These are phyloP conservation scores for Naganishia albida DNA, from an alignment of 1,284 basidiomycete species.

Conservation along the genomic window DNA sequence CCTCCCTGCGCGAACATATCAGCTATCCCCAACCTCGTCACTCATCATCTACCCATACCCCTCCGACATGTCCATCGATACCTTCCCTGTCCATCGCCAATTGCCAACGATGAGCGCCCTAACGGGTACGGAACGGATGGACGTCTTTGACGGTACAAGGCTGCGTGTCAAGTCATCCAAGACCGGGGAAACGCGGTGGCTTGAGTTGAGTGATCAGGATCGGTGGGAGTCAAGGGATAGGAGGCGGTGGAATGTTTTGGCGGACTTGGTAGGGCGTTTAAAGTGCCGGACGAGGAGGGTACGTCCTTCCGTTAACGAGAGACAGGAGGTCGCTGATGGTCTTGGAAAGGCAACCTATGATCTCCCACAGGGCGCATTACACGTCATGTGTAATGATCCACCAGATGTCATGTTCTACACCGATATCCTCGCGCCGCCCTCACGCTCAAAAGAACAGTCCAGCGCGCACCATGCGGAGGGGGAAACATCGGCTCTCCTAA, in stretches of 20 bases:
- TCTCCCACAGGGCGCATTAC: slow-evolving; percentile 8
- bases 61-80: slow-evolving; percentile 6
- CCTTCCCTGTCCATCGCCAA: background rate
- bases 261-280: slow-evolving; percentile 2
- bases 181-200: background rate
- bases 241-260: slow-evolving; percentile 5
- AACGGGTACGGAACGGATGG: slow-evolving; percentile 20
- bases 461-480: background rate
- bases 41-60: slow-evolving; percentile 16
- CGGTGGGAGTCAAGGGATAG: background rate
- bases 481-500: slow-evolving; percentile 16
- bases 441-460: background rate
- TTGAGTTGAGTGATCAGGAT: background rate
- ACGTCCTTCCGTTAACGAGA: background rate
- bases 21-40: background rate
- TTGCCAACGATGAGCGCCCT: slow-evolving; percentile 7
- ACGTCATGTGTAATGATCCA: slow-evolving; percentile 21
- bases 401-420: slow-evolving; percentile 24
- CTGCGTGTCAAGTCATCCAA: slow-evolving; percentile 9
- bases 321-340: background rate
- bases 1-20: slow-evolving; percentile 10
- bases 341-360: background rate
- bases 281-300: slow-evolving; percentile 13
- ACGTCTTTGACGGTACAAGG: slow-evolving; percentile 10
- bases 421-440: background rate